Percentiles rank a stretch among this genome's conserved stretches.
Evolutionary conservation across 768 basidiomycete species (phyloP).

Genomic region (Vishniacozyma victoriae): DNA sequence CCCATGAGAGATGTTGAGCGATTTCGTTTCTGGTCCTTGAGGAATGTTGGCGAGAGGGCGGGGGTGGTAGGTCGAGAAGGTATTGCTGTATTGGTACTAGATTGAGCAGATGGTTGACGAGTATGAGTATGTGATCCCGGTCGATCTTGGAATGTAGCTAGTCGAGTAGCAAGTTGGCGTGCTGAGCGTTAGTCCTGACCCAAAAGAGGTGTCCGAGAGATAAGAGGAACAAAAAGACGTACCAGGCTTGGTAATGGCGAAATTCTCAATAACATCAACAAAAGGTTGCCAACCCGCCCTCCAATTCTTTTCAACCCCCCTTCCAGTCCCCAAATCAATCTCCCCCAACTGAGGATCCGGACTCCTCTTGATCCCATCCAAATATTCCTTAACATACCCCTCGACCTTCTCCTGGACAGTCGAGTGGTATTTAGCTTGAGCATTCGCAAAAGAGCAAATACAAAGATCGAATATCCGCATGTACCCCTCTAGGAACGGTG

Average conservation of each 20-base stretch:
- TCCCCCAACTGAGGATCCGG: background rate
- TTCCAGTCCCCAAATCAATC: background rate
- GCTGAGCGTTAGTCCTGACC: constrained; percentile 5
- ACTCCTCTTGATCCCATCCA: constrained; percentile 6
- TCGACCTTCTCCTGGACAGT: constrained; percentile 16
- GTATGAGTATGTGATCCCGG: constrained; percentile 4
- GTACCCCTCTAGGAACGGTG: constrained; percentile 42
- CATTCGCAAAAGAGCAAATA: constrained; percentile 25
- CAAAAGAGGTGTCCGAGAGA: background rate
- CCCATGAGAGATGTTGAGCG: background rate
- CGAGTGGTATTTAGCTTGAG: constrained; percentile 34
- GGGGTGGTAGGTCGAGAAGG: background rate
- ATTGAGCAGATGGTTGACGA: background rate
- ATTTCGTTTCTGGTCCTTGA: background rate
- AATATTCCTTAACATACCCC: background rate
- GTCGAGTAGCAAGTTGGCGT: constrained; percentile 11
- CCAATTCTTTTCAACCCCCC: constrained; percentile 32
- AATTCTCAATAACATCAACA: constrained; percentile 36
- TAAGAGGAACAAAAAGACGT: constrained; percentile 1
- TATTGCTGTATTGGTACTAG: background rate
- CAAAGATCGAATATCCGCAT: constrained; percentile 39
- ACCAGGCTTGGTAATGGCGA: constrained; percentile 26
- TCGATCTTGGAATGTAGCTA: constrained; percentile 22
- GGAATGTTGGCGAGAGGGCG: background rate
- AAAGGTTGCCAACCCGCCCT: constrained; percentile 32